A percentile compares a stretch with the other conserved stretches of the same genome.
Conservation (phyloP, 805 yeast genomes). For the Lipomyces yamanashiensis region DNA sequence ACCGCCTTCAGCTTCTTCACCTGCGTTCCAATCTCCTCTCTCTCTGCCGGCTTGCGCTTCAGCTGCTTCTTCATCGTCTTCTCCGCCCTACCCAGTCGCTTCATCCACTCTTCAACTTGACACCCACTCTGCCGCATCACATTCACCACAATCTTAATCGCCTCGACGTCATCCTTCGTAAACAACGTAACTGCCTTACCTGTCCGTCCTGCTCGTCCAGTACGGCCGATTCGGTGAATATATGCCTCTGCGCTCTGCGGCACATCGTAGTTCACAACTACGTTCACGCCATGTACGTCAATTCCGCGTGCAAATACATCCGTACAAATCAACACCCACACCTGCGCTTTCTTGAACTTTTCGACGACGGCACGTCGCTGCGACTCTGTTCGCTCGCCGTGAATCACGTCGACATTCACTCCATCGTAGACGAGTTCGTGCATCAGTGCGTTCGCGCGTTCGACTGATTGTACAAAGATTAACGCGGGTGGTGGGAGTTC, state of each 20-base stretch:
- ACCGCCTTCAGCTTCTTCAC: slow-evolving; percentile 17
- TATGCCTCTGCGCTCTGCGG: slow-evolving; percentile 93
- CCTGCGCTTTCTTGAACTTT: slow-evolving; percentile 83
- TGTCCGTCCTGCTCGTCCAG: slow-evolving; percentile 89
- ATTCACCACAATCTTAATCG: slow-evolving; percentile 82
- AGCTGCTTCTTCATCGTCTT: slow-evolving; percentile 54
- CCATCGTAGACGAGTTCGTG: slow-evolving; percentile 92
- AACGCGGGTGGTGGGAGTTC: slow-evolving; percentile 91
- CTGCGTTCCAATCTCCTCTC: slow-evolving; percentile 57
- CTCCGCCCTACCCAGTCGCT: slow-evolving; percentile 65
- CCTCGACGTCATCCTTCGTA: slow-evolving; percentile 82
- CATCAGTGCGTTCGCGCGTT: slow-evolving; percentile 92
- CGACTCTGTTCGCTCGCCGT: slow-evolving; percentile 86
- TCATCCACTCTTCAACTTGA: slow-evolving; percentile 78
- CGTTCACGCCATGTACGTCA: slow-evolving; percentile 92
- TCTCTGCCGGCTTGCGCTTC: slow-evolving; percentile 54
- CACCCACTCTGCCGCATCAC: slow-evolving; percentile 93
- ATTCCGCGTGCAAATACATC: slow-evolving; percentile 97
- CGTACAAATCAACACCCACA: slow-evolving; percentile 96
- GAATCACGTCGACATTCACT: slow-evolving; percentile 91
- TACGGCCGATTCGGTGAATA: slow-evolving; percentile 97
- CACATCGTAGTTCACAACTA: slow-evolving; percentile 95
- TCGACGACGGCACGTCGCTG: slow-evolving; percentile 87
- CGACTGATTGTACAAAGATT: slow-evolving; percentile 87
- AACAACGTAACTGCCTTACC: slow-evolving; percentile 92